A percentile compares a stretch with the other conserved stretches of the same genome.
phyloP scores from a whole-genome alignment of 2,329 filamentous ascomycete species.

The Aspergillus glaucus region DNA sequence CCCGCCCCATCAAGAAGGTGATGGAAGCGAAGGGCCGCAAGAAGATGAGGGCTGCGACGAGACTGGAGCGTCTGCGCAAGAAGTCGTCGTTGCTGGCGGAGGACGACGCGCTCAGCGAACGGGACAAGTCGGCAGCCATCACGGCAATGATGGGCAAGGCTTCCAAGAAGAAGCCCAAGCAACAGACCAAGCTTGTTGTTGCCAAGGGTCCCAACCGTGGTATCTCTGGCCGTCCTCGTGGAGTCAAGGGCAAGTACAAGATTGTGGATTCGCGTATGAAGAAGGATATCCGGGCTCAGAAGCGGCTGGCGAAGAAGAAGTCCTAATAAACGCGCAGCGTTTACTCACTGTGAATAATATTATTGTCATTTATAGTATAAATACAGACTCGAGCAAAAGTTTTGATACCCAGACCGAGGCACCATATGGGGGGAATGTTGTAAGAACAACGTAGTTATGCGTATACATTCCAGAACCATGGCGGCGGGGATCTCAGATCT shows the following conservation, averaged over 20 bases:
- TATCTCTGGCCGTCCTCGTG: slow-evolving; percentile 77
- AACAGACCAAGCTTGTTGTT: slow-evolving; percentile 80
- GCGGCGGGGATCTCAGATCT: not conserved
- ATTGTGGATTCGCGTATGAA: slow-evolving; percentile 94
- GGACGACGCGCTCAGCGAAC: slow-evolving; percentile 89
- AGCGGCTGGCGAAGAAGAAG: slow-evolving; percentile 71
- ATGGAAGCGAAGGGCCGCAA: slow-evolving; percentile 93
- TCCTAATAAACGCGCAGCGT: slow-evolving; percentile 32
- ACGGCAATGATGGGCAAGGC: slow-evolving; percentile 74
- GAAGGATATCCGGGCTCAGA: slow-evolving; percentile 87
- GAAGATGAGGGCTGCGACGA: slow-evolving; percentile 90
- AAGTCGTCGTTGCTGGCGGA: slow-evolving; percentile 87
- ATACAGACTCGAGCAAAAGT: not conserved
- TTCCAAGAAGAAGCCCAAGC: slow-evolving; percentile 76
- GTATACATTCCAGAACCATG: not conserved
- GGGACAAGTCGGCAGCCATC: slow-evolving; percentile 87
- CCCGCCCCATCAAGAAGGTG: slow-evolving; percentile 97
- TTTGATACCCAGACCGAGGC: not conserved
- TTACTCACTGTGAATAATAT: slow-evolving; percentile 11
- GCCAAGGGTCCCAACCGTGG: slow-evolving; percentile 78
- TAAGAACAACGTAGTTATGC: not conserved
- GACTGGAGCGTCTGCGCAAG: slow-evolving; percentile 90
- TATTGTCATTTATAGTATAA: slow-evolving; percentile 7
- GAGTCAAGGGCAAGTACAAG: slow-evolving; percentile 94
- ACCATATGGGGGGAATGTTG: not conserved